Conservation (phyloP, 176 grass and related monocot genomes). For the Alopecurus myosuroides region DNA sequence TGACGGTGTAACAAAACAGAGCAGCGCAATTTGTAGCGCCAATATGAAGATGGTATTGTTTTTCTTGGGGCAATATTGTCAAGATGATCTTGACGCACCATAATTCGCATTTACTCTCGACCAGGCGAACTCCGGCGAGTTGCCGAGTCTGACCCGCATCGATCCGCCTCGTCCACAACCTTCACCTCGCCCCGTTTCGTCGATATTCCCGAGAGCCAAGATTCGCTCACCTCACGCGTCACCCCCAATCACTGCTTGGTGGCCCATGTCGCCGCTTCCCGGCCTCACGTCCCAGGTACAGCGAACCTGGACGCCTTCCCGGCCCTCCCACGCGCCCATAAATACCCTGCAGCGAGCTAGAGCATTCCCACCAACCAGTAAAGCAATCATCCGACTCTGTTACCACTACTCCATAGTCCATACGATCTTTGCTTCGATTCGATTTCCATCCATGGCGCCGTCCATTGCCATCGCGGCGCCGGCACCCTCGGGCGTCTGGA, state of each 20-base stretch:
- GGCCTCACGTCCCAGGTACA: constrained; percentile 7
- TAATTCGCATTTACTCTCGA: not conserved
- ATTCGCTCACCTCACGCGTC: not conserved
- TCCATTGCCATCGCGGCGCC: not conserved
- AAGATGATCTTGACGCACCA: too few relatives aligned
- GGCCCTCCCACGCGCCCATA: not conserved
- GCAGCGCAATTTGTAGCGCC: too few relatives aligned
- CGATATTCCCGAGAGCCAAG: not conserved
- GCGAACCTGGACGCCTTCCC: constrained; percentile 39
- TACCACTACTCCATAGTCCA: too few relatives aligned
- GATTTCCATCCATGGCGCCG: constrained; percentile 14
- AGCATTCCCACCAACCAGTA: not conserved
- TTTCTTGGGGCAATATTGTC: too few relatives aligned
- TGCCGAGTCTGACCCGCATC: not conserved
- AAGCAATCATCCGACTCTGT: not conserved
- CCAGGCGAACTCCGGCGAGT: not conserved
- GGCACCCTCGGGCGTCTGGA: not conserved
- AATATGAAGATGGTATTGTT: too few relatives aligned
- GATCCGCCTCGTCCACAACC: not conserved
- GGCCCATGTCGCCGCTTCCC: not conserved
- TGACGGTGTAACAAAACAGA: too few relatives aligned
- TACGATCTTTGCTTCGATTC: too few relatives aligned
- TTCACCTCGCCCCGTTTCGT: not conserved
- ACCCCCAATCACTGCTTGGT: not conserved
- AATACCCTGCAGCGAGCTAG: not conserved